Conservation (phyloP, 2,329 filamentous ascomycete species). For the Alternaria metachromatica region DNA sequence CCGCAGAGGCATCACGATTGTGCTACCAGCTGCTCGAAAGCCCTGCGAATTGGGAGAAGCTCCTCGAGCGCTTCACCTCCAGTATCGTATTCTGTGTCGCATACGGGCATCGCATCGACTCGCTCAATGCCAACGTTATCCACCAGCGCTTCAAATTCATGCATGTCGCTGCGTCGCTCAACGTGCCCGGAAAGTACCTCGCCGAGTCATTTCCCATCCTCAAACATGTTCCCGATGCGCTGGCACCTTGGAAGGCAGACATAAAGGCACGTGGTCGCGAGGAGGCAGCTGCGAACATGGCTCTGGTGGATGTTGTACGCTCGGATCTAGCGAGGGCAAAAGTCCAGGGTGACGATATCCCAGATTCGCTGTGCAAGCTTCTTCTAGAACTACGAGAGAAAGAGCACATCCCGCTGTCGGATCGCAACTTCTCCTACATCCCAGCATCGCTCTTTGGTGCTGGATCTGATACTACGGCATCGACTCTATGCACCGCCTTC, state of each 20-base stretch:
- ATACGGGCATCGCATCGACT: slow-evolving; percentile 60
- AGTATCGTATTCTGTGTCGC: slow-evolving; percentile 60
- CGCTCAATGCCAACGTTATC: slow-evolving; percentile 56
- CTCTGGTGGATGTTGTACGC: slow-evolving; percentile 51
- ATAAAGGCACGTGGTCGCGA: slow-evolving; percentile 48
- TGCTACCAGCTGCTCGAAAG: slow-evolving; percentile 51
- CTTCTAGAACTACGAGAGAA: slow-evolving; percentile 52
- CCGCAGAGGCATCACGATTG: slow-evolving; percentile 57
- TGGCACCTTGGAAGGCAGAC: slow-evolving; percentile 59
- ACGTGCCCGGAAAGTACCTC: slow-evolving; percentile 55
- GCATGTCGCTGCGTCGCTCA: slow-evolving; percentile 57
- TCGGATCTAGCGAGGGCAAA: slow-evolving; percentile 49
- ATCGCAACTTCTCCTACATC: slow-evolving; percentile 54
- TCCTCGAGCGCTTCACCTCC: slow-evolving; percentile 57
- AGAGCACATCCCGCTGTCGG: slow-evolving; percentile 50
- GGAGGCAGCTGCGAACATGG: slow-evolving; percentile 53
- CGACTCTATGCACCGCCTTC: slow-evolving; percentile 58
- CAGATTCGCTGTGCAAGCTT: slow-evolving; percentile 54
- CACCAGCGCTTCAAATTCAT: slow-evolving; percentile 57
- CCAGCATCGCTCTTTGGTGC: slow-evolving; percentile 57
- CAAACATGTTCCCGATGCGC: slow-evolving; percentile 53
- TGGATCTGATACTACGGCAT: slow-evolving; percentile 59
- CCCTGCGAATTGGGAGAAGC: slow-evolving; percentile 53
- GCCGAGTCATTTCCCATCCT: slow-evolving; percentile 56
- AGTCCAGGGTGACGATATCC: slow-evolving; percentile 41